phyloP scores from a whole-genome alignment of 2,329 filamentous ascomycete genomes.

The Exophiala phaeomuriformis region DNA sequence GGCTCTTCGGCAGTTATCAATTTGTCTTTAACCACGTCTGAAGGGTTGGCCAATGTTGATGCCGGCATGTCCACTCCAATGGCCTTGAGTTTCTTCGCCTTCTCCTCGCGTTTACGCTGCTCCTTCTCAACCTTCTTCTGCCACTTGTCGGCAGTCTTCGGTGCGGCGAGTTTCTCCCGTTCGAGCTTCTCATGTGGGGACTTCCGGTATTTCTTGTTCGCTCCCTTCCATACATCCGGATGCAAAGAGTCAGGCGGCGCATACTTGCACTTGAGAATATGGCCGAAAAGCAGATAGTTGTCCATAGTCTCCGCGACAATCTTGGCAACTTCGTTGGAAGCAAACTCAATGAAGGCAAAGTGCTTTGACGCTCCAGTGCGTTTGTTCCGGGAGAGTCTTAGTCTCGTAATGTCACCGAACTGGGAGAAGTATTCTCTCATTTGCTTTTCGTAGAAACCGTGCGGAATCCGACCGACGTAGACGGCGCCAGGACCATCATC shows the following conservation, averaged over 20 bases:
- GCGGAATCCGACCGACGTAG: conserved; percentile 81
- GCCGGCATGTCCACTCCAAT: conserved; percentile 77
- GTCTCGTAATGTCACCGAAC: conserved; percentile 71
- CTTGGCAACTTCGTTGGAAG: conserved; percentile 67
- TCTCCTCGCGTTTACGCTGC: conserved; percentile 59
- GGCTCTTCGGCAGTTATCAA: conserved; percentile 30
- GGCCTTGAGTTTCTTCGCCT: conserved; percentile 67
- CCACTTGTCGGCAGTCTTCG: conserved; percentile 70
- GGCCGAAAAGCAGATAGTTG: conserved; percentile 91
- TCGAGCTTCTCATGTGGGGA: conserved; percentile 84
- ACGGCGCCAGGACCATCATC: conserved; percentile 60
- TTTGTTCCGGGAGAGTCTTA: conserved; percentile 85
- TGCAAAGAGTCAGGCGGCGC: conserved; percentile 72
- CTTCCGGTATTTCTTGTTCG: conserved; percentile 80
- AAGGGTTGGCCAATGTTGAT: conserved; percentile 61
- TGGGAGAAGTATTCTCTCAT: conserved; percentile 91
- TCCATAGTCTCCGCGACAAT: conserved; percentile 95
- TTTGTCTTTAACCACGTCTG: conserved; percentile 36
- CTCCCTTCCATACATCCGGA: conserved; percentile 77
- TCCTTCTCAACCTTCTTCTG: conserved; percentile 65
- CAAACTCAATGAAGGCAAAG: conserved; percentile 90
- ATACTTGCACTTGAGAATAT: conserved; percentile 80
- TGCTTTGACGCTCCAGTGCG: conserved; percentile 87
- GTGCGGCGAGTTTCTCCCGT: conserved; percentile 64
- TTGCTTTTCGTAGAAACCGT: conserved; percentile 95